Conservation (phyloP, 305 asterid species). For the Rubia tinctorum region DNA sequence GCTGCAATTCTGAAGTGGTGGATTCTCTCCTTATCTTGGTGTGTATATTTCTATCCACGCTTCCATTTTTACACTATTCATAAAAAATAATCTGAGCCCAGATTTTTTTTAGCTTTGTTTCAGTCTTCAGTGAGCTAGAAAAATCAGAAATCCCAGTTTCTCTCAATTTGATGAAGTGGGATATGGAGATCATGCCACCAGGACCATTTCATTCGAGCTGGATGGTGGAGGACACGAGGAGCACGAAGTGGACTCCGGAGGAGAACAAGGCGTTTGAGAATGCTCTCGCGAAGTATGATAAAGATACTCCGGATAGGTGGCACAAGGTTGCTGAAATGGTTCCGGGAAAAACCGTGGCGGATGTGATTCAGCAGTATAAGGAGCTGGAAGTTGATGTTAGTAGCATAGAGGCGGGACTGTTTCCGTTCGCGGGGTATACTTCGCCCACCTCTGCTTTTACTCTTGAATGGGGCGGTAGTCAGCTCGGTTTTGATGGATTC, state of each 20-base stretch:
- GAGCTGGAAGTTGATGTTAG: conserved; percentile 87
- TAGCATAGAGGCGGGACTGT: conserved; percentile 80
- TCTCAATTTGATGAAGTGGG: conserved; percentile 43
- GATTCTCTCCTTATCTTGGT: conserved; percentile 24
- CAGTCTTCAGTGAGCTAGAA: not conserved
- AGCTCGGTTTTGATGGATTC: conserved; percentile 40
- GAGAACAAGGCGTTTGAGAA: conserved; percentile 93
- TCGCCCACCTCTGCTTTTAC: conserved; percentile 52
- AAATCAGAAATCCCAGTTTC: conserved; percentile 5
- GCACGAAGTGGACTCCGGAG: conserved; percentile 68
- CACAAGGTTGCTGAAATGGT: conserved; percentile 84
- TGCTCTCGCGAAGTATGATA: conserved; percentile 86
- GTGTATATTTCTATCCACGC: conserved; percentile 15
- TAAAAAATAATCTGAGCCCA: conserved; percentile 8
- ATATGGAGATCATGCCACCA: conserved; percentile 86
- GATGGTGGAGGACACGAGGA: conserved; percentile 51
- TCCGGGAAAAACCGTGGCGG: conserved; percentile 78
- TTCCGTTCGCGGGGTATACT: conserved; percentile 70
- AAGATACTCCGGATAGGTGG: conserved; percentile 90
- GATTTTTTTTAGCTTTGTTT: not conserved
- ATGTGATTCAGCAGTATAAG: conserved; percentile 75
- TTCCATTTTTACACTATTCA: conserved; percentile 12
- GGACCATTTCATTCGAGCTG: conserved; percentile 50
- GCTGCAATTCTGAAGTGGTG: conserved; percentile 39
- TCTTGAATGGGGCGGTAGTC: conserved; percentile 68